Conservation (phyloP, 768 basidiomycete species). For the Collybiopsis confluens region DNA sequence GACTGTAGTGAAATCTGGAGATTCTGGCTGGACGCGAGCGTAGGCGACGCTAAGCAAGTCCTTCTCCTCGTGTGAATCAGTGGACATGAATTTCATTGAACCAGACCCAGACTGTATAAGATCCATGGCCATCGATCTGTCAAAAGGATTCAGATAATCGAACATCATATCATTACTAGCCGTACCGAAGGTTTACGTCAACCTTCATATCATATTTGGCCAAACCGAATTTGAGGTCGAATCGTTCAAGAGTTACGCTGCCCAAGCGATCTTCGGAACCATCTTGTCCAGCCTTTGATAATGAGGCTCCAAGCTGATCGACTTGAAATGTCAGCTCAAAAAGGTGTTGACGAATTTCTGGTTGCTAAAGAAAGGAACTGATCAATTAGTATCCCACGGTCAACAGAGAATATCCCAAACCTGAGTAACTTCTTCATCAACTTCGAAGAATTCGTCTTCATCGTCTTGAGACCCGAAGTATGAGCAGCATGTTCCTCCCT, state of each 20-base stretch:
- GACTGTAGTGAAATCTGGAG: slow-evolving; percentile 76
- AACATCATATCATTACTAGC: no score
- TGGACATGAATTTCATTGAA: slow-evolving; percentile 64
- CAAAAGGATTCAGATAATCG: slow-evolving; percentile 4
- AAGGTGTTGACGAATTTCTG: slow-evolving; percentile 47
- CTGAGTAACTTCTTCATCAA: slow-evolving; percentile 53
- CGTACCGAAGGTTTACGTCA: slow-evolving; percentile 73
- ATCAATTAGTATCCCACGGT: slow-evolving; percentile 1
- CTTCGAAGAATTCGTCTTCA: slow-evolving; percentile 70
- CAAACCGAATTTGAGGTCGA: slow-evolving; percentile 68
- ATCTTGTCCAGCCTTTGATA: slow-evolving; percentile 65
- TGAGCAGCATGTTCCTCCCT: slow-evolving; percentile 26
- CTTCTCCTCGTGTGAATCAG: slow-evolving; percentile 35
- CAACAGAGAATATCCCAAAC: slow-evolving; percentile 28
- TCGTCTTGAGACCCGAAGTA: slow-evolving; percentile 25
- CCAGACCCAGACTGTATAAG: slow-evolving; percentile 52
- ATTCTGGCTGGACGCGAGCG: slow-evolving; percentile 71
- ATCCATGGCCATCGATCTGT: slow-evolving; percentile 74
- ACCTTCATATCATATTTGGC: slow-evolving; percentile 87
- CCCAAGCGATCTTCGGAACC: slow-evolving; percentile 73
- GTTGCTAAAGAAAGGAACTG: slow-evolving; percentile 22
- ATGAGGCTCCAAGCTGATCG: slow-evolving; percentile 70
- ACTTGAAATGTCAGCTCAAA: slow-evolving; percentile 90
- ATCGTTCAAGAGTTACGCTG: slow-evolving; percentile 72
- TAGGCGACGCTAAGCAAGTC: slow-evolving; percentile 82